A percentile compares a stretch with the other conserved stretches of the same genome.
Conservation (phyloP, 495 filamentous ascomycete genomes). For the Penicillium macrosclerotiorum region DNA sequence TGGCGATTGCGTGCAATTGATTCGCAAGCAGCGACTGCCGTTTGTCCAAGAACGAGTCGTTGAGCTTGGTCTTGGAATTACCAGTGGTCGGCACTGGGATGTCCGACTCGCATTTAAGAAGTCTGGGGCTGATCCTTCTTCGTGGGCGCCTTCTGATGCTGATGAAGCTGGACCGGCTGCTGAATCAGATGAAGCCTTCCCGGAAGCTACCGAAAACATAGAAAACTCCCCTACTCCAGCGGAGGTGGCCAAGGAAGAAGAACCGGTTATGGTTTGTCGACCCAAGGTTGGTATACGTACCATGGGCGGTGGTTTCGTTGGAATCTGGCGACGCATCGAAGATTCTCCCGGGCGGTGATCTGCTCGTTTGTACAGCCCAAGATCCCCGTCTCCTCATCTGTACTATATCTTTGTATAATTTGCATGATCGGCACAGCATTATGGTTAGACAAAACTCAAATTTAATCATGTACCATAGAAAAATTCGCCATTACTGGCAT, state of each 20-base stretch:
- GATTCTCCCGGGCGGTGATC: slow-evolving; percentile 18
- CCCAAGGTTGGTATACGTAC: slow-evolving; percentile 63
- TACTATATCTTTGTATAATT: slow-evolving; percentile 7
- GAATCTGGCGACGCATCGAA: slow-evolving; percentile 57
- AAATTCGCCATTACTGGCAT: too few species aligned
- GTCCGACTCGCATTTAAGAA: slow-evolving; percentile 53
- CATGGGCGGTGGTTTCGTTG: slow-evolving; percentile 71
- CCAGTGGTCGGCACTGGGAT: slow-evolving; percentile 64
- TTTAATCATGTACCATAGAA: slow-evolving; percentile 12
- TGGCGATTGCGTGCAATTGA: slow-evolving; percentile 52
- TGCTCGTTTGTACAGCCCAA: neutral
- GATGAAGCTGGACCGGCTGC: slow-evolving; percentile 6
- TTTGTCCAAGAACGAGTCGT: slow-evolving; percentile 61
- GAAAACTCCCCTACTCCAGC: slow-evolving; percentile 3
- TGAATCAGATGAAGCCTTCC: slow-evolving; percentile 11
- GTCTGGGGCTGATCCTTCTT: slow-evolving; percentile 40
- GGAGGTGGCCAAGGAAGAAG: slow-evolving; percentile 28
- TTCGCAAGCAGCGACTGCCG: slow-evolving; percentile 50
- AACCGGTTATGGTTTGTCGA: slow-evolving; percentile 61
- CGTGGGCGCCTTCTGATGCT: slow-evolving; percentile 24
- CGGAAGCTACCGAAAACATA: neutral
- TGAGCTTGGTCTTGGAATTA: slow-evolving; percentile 59
- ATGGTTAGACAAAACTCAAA: neutral
- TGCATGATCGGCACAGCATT: slow-evolving; percentile 11
- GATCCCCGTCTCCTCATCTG: neutral